Base-by-base conservation (phyloP, 2,329 filamentous ascomycete species). In the Ascochyta fabae region DNA sequence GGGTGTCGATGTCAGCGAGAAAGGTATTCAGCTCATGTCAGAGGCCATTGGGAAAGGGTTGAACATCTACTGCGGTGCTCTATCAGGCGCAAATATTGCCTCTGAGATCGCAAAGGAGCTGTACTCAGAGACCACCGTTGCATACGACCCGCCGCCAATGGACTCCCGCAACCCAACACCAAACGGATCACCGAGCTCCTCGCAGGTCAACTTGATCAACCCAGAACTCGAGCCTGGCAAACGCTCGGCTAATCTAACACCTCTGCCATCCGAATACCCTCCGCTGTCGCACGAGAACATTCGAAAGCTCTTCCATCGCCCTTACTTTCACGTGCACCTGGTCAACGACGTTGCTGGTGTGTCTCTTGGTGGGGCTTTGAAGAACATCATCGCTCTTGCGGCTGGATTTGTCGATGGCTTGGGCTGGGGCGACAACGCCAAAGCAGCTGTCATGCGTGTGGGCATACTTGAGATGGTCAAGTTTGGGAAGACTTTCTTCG, bases 381-480 rank as follows among this genome's bases (percentile, higher is more conserved):
- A 99, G 83, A 99, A 99, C 81, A 89, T 99, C 62, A 91, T 99
- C 51, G 95, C 95, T 5, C 81, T 99, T 16, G 94, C 92, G 5
- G 93, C 95, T 29, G 95, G 95, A 54, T 99, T 96, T 76, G 92
- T 98, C 40, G 92, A 96, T 63, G 95, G 95, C 33, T 86, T 94
- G 59, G 94, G 94, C 63, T 99, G 95, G 94, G 95, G 95, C 70
- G 93, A 98, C 81, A 99, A 98, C 67, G 94, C 94, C 64, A 98
- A 99, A 81, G 92, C 95, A n/a, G 95, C 95, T 41, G 88, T 99
- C 58, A 98, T 99, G 92, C 90, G 95, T 38, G 89, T 98, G 19
- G 95, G 95, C 7, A 86, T 99, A 41, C 84, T 97, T 67, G 95
- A 99, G 79, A 96, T 97, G 89, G 92, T 98, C 70, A 89, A 90